Conservation (phyloP, 768 basidiomycete species). For the Gymnopilus dilepis region DNA sequence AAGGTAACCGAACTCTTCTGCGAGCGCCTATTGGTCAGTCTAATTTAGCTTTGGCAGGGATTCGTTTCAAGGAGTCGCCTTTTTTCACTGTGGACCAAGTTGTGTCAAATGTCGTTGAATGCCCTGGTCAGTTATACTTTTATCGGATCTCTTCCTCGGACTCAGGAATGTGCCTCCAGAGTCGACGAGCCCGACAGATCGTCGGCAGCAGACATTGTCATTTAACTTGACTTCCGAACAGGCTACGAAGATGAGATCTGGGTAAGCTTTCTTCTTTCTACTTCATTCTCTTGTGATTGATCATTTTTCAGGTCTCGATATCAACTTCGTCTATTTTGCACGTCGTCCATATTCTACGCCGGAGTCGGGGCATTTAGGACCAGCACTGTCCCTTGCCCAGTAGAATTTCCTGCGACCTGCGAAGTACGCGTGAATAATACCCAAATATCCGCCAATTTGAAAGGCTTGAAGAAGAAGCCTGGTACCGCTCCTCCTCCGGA, state of each 20-base stretch:
- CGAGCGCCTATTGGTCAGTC: slow-evolving; percentile 14
- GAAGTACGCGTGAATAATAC: slow-evolving; percentile 86
- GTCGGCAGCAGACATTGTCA: slow-evolving; percentile 62
- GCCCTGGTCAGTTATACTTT: slow-evolving; percentile 63
- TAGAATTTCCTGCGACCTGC: slow-evolving; percentile 91
- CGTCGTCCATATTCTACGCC: slow-evolving; percentile 77
- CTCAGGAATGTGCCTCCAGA: slow-evolving; percentile 46
- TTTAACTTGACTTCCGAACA: slow-evolving; percentile 77
- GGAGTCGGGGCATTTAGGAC: slow-evolving; percentile 58
- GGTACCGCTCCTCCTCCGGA: slow-evolving; percentile 94
- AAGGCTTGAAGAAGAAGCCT: slow-evolving; percentile 94
- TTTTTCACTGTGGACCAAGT: slow-evolving; percentile 73
- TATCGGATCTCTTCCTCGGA: not conserved
- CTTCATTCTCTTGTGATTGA: slow-evolving; percentile 12
- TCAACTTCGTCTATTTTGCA: slow-evolving; percentile 89
- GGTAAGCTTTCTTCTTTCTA: slow-evolving; percentile 44
- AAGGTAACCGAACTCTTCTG: slow-evolving; percentile 30
- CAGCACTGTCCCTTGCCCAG: slow-evolving; percentile 61
- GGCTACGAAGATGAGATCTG: slow-evolving; percentile 59
- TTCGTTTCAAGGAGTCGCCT: slow-evolving; percentile 82
- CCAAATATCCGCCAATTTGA: slow-evolving; percentile 74
- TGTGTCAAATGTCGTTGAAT: slow-evolving; percentile 71
- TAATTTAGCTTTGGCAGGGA: slow-evolving; percentile 47
- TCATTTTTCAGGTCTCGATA: slow-evolving; percentile 57
- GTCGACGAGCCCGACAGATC: slow-evolving; percentile 79